Evolutionary conservation across 164 flowering plant species (phyloP).

Genomic region (Stephania cephalantha): DNA sequence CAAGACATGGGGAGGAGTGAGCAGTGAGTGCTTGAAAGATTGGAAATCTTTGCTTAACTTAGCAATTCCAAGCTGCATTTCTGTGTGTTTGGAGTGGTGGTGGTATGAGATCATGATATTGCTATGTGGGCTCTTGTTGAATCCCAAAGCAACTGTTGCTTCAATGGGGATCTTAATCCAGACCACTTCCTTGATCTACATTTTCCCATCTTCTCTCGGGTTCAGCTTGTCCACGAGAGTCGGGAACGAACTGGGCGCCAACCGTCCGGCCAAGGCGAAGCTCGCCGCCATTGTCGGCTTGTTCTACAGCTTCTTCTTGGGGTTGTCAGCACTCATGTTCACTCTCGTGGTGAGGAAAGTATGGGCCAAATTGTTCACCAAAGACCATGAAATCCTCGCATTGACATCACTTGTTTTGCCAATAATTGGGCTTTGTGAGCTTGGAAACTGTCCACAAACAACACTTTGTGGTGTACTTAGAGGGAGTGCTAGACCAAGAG

Average conservation of each 20-base stretch:
- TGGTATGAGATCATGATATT: conserved; percentile 86
- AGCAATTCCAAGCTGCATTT: conserved; percentile 71
- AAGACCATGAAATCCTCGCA: conserved; percentile 43
- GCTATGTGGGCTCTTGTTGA: conserved; percentile 52
- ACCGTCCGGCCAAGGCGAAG: conserved; percentile 39
- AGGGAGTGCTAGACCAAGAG: conserved; percentile 60
- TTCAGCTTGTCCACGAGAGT: conserved; percentile 67
- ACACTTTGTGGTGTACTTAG: conserved; percentile 66
- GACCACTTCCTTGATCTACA: conserved; percentile 69
- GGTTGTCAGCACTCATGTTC: conserved; percentile 45
- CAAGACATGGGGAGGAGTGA: conserved; percentile 53
- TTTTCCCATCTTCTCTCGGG: conserved; percentile 75
- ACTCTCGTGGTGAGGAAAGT: conserved; percentile 38
- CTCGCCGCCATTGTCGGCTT: conserved; percentile 45
- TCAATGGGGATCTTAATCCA: conserved; percentile 82
- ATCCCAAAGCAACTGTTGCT: conserved; percentile 67
- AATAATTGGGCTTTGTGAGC: conserved; percentile 73
- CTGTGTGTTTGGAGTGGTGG: conserved; percentile 89
- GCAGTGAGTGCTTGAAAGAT: conserved; percentile 34
- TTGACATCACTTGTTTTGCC: conserved; percentile 63
- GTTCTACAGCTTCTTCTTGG: conserved; percentile 36
- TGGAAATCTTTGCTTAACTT: conserved; percentile 46
- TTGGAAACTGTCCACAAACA: conserved; percentile 81
- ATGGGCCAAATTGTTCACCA: conserved; percentile 64
- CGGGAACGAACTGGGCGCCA: conserved; percentile 68